Percentiles rank a stretch among this genome's conserved stretches.
Evolutionary conservation across 176 grass and related monocot genomes (phyloP).

Genomic region (Pontederia crassipes): DNA sequence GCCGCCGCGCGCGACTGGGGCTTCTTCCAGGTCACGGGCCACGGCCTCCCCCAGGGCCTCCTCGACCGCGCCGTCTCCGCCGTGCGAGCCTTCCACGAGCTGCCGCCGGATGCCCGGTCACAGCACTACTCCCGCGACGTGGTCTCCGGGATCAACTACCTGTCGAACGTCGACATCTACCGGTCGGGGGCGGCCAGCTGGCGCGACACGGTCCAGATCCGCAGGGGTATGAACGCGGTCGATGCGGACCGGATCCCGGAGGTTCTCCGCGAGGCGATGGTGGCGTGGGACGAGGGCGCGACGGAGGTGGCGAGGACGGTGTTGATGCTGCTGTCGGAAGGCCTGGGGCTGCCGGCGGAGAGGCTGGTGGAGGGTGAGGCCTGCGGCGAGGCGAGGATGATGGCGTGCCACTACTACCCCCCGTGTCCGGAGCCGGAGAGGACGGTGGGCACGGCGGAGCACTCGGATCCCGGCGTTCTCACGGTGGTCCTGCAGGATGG

Average conservation of each 20-base stretch:
- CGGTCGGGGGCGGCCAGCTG: slow-evolving; percentile 58
- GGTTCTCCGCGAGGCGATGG: slow-evolving; percentile 41
- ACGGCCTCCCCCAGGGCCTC: slow-evolving; percentile 33
- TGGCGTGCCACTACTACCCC: slow-evolving; percentile 90
- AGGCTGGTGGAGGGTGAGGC: slow-evolving; percentile 27
- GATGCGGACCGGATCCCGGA: slow-evolving; percentile 44
- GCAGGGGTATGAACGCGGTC: slow-evolving; percentile 14
- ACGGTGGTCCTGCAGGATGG: slow-evolving; percentile 54
- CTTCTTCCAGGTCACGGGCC: slow-evolving; percentile 78
- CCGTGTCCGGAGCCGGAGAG: slow-evolving; percentile 70
- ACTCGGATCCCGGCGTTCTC: slow-evolving; percentile 70
- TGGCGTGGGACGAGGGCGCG: slow-evolving; percentile 47
- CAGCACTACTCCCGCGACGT: slow-evolving; percentile 45
- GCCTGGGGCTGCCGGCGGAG: slow-evolving; percentile 24
- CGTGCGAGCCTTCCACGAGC: slow-evolving; percentile 69
- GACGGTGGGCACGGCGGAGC: slow-evolving; percentile 53
- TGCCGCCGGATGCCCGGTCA: slow-evolving; percentile 42
- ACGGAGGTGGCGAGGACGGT: slow-evolving; percentile 27
- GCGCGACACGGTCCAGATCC: slow-evolving; percentile 71
- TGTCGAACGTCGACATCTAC: slow-evolving; percentile 66
- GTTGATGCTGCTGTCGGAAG: slow-evolving; percentile 44
- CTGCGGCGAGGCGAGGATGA: slow-evolving; percentile 40
- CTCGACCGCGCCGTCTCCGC: slow-evolving; percentile 30
- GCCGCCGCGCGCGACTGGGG: slow-evolving; percentile 43
- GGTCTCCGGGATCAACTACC: slow-evolving; percentile 45